These are phyloP conservation scores for Debaryomyces nepalensis DNA, from an alignment of 1,139 yeast genomes.

Conservation along the genomic window DNA sequence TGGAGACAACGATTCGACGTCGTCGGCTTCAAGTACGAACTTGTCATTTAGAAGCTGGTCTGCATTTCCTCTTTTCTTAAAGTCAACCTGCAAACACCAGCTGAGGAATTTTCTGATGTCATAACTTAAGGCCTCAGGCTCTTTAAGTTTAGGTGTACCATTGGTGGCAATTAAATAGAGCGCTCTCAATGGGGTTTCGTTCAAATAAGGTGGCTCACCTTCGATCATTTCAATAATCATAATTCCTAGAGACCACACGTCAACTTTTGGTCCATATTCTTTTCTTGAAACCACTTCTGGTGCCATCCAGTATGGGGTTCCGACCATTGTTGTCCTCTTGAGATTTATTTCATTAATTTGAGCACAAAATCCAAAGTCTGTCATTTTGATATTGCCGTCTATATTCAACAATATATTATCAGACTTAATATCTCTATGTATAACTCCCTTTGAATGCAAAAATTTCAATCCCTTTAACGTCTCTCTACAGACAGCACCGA, in stretches of 20 bases:
- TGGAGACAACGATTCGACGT: constrained; percentile 78
- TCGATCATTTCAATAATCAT: constrained; percentile 99
- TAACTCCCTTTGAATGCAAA: constrained; percentile 90
- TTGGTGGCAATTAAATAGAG: constrained; percentile 92
- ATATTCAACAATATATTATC: constrained; percentile 85
- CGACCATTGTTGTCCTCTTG: constrained; percentile 96
- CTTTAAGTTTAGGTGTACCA: constrained; percentile 93
- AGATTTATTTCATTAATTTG: constrained; percentile 85
- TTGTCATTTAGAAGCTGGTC: constrained; percentile 71
- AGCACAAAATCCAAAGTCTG: constrained; percentile 93
- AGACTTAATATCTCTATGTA: constrained; percentile 94
- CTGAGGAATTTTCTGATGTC: constrained; percentile 71
- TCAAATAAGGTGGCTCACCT: constrained; percentile 97
- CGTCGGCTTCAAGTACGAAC: constrained; percentile 75
- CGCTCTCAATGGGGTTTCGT: constrained; percentile 93
- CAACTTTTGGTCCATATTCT: constrained; percentile 96
- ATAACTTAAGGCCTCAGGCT: constrained; percentile 77
- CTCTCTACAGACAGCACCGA: constrained; percentile 94
- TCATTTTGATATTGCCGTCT: constrained; percentile 87
- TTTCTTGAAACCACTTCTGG: constrained; percentile 95
- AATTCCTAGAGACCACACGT: constrained; percentile 96
- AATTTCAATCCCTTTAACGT: constrained; percentile 84
- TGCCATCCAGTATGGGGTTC: constrained; percentile 99
- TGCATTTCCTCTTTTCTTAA: constrained; percentile 83
- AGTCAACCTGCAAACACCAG: constrained; percentile 83